Evolutionary conservation across 164 flowering plant genomes (phyloP).

Genomic region (Dillenia suffruticosa): DNA sequence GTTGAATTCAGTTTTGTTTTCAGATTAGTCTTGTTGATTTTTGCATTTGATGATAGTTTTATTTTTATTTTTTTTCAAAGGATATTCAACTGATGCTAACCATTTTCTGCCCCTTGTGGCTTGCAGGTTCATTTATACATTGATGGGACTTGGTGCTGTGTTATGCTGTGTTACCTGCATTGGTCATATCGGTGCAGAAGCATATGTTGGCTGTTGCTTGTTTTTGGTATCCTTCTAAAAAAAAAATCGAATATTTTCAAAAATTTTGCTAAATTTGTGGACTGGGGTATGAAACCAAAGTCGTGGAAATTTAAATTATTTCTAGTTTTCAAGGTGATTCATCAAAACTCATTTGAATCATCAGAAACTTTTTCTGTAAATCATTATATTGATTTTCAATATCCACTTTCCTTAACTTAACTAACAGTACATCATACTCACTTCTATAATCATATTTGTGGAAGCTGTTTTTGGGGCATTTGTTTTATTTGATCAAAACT

Average conservation of each 20-base stretch:
- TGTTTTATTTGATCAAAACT: constrained; percentile 55
- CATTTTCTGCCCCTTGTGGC: not conserved
- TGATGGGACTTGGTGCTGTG: constrained; percentile 64
- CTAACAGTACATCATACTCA: constrained; percentile 52
- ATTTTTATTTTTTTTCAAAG: too few species aligned
- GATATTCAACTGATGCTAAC: too few species aligned
- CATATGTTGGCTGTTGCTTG: constrained; percentile 70
- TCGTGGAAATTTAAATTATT: too few species aligned
- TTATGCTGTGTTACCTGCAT: constrained; percentile 52
- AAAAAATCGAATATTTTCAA: too few species aligned
- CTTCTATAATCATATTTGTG: constrained; percentile 35
- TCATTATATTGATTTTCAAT: not conserved
- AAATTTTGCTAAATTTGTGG: too few species aligned
- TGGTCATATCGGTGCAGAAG: constrained; percentile 78
- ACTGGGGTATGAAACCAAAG: too few species aligned
- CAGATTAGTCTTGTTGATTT: too few species aligned
- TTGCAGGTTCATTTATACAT: constrained; percentile 79
- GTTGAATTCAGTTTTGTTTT: too few species aligned
- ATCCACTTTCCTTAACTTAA: constrained; percentile 30
- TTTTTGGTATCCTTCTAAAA: constrained; percentile 70
- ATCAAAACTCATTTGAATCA: too few species aligned
- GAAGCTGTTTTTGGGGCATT: constrained; percentile 67
- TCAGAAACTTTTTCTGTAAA: constrained; percentile 3
- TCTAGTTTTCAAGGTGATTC: too few species aligned
- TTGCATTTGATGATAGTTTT: too few species aligned